These are phyloP conservation scores for Solanum sparsipilum DNA, from an alignment of 257 asterid genomes.

Conservation along the genomic window DNA sequence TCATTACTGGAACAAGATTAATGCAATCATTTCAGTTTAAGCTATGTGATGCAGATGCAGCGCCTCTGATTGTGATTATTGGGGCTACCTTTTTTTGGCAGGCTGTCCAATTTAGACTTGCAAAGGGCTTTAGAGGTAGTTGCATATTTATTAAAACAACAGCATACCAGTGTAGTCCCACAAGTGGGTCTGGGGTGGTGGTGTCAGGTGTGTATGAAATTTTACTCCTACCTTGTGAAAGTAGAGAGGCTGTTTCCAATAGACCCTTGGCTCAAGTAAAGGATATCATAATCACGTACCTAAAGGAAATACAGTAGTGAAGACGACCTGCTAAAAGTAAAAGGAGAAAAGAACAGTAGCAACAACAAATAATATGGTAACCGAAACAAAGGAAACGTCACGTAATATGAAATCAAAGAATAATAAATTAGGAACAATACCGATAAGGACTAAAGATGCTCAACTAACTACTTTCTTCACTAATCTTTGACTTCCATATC, in stretches of 20 bases:
- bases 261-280: not conserved
- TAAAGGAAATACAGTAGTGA: not conserved
- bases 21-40: not conserved
- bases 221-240: not conserved
- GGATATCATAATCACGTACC: not conserved
- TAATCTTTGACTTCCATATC: not conserved
- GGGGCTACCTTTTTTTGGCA: not conserved
- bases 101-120: not conserved
- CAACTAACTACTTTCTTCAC: not conserved
- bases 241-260: not conserved
- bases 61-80: not conserved
- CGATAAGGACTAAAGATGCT: not conserved
- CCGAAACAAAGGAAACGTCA: not conserved
- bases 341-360: not conserved
- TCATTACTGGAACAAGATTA: not conserved
- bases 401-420: not conserved
- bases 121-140: not conserved
- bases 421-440: not conserved
- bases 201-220: not conserved
- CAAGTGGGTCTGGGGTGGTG: not conserved
- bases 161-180: not conserved
- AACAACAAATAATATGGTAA: not conserved
- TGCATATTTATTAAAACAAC: not conserved
- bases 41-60: not conserved
- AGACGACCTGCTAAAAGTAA: not conserved